Evolutionary conservation across 805 yeast genomes (phyloP).

Genomic region (Teunomyces panamensis): DNA sequence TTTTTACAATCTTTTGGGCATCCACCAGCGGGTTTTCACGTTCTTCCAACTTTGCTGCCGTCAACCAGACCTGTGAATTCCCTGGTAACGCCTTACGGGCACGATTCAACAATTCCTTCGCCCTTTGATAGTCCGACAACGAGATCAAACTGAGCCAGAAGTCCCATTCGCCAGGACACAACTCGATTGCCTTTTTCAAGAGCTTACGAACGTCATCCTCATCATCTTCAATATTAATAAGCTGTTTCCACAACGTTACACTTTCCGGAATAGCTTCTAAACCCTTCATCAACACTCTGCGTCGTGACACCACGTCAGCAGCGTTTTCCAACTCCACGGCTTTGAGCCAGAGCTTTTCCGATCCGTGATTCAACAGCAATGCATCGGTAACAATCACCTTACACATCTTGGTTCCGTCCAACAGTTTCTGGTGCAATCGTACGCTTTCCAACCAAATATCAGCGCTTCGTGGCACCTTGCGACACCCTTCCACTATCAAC

Average conservation of each 20-base stretch:
- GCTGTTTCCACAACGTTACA: conserved; percentile 63
- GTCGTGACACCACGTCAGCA: conserved; percentile 48
- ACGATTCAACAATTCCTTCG: conserved; percentile 51
- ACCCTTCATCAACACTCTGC: conserved; percentile 65
- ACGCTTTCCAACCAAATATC: conserved; percentile 83
- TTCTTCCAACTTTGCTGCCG: conserved; percentile 65
- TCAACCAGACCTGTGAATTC: conserved; percentile 60
- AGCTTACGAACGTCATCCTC: conserved; percentile 49
- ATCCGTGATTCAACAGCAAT: conserved; percentile 50
- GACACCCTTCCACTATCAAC: conserved; percentile 73
- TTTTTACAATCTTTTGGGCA: conserved; percentile 44
- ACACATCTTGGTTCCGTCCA: conserved; percentile 41
- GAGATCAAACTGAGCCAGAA: conserved; percentile 63
- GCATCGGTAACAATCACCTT: conserved; percentile 66
- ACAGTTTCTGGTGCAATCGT: conserved; percentile 51
- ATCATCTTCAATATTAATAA: conserved; percentile 59
- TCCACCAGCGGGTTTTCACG: conserved; percentile 44
- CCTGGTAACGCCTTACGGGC: conserved; percentile 57
- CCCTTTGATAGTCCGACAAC: conserved; percentile 43
- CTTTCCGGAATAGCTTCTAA: conserved; percentile 60
- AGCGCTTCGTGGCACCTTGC: conserved; percentile 59
- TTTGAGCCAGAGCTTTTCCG: conserved; percentile 68
- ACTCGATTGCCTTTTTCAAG: conserved; percentile 61
- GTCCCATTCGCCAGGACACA: conserved; percentile 61
- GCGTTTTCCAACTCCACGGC: conserved; percentile 61